Evolutionary conservation across 768 basidiomycete genomes (phyloP), one percentile per base, ranked within the genome.

Genomic region (Boletus bicolor): DNA sequence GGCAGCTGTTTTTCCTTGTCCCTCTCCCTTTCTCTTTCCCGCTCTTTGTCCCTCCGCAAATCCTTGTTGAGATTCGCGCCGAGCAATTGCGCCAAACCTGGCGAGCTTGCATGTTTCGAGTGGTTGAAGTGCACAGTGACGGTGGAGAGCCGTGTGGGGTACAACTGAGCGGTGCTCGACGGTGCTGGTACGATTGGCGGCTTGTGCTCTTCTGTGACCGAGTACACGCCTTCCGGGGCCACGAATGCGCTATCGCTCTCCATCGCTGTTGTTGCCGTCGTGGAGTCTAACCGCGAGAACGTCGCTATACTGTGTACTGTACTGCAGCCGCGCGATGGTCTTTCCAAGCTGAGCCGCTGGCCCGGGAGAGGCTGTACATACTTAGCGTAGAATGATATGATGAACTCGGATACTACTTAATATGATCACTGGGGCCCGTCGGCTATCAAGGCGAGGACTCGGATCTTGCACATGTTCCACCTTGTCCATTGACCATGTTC

Each of bases 151-250:
- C 77, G 80, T 53, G 90, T 84, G 8, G 89, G 85, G 66, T 79
- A 83, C 12, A 68, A 63, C 62, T 57, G 74, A 32, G 71, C 59
- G 47, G 63, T 64, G 54, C 67, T 67, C 44, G 73, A 66, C 44
- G 73, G 72, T 49, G 72, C 72, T 58, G 79, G 78, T 47, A 75
- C 62, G 35, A 75, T 68, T 43, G 79, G 74, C 0, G 88, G 84
- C 70, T 86, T 91, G 78, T 89, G 86, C 66, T 93, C 92, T 63
- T 93, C 91, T 17, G 87, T 90, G 68, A 91, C 82, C 26, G 89
- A 86, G 76, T 93, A 93, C 42, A 93, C 89, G 62, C 91, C 91
- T 72, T 93, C 91, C 50, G 91, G 91, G 35, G 91, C 91, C 44
- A 92, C 86, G 72, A 93, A 92, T 28, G 89, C 87, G 56, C 82